Conservation (phyloP, 1,284 basidiomycete species). For the Fomitiporia mediterranea region DNA sequence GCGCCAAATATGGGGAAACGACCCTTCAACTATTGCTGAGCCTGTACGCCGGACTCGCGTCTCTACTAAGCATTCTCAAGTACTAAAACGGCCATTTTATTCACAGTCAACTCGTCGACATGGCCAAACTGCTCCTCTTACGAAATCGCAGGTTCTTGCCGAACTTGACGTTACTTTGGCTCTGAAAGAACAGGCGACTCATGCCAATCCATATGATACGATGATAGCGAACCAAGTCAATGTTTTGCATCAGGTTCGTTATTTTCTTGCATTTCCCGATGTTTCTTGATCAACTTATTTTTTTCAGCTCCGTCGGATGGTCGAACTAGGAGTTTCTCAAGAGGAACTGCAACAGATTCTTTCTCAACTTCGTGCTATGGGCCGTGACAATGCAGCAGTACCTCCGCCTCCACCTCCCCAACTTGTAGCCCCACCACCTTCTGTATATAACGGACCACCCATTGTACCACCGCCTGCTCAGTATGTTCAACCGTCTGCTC, state of each 20-base stretch:
- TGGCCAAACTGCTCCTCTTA: constrained; percentile 42
- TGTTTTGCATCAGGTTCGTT: constrained; percentile 68
- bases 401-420: constrained; percentile 33
- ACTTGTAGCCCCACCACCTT: constrained; percentile 23
- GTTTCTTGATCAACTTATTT: constrained; percentile 4
- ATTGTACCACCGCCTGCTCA: constrained; percentile 24
- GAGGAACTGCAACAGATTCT: constrained; percentile 80
- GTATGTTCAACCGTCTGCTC: constrained; percentile 28
- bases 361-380: constrained; percentile 64
- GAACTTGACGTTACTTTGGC: constrained; percentile 75
- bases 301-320: constrained; percentile 65
- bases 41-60: constrained; percentile 23
- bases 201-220: constrained; percentile 63
- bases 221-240: constrained; percentile 59
- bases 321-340: constrained; percentile 76
- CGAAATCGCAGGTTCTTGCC: constrained; percentile 71
- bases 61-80: not conserved
- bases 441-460: constrained; percentile 22
- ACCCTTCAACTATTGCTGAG: constrained; percentile 30
- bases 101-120: constrained; percentile 19
- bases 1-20: constrained; percentile 69
- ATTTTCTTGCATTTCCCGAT: not conserved
- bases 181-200: constrained; percentile 66
- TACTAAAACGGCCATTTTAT: not conserved
- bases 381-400: constrained; percentile 37